Percentiles rank a stretch among this genome's conserved stretches.
These are phyloP conservation scores for Blastocystis sp. DNA, from an alignment of 352 stramenopile species.

Conservation along the genomic window DNA sequence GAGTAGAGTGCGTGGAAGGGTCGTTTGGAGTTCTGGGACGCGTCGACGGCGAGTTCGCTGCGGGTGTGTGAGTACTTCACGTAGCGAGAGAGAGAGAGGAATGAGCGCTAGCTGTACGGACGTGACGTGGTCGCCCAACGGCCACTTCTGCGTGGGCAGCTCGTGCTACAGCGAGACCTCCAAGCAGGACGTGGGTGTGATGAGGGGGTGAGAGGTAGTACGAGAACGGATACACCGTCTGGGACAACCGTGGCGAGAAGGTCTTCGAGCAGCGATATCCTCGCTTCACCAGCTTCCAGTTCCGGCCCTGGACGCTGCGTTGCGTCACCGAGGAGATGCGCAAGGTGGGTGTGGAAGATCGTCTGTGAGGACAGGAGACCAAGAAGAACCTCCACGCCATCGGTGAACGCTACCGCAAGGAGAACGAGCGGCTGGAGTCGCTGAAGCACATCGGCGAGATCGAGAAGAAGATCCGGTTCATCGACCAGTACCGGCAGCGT, in stretches of 20 bases:
- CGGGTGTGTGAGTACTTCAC: constrained; percentile 18
- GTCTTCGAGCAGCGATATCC: neutral
- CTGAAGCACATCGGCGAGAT: constrained; percentile 32
- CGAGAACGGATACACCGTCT: constrained; percentile 35
- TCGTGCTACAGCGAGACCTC: neutral
- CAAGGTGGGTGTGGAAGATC: neutral
- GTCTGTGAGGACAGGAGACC: neutral
- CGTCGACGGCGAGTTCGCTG: neutral
- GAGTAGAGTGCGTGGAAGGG: neutral
- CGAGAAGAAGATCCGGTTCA: neutral
- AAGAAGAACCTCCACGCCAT: neutral
- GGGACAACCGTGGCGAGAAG: neutral
- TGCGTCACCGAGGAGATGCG: neutral
- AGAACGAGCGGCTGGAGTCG: neutral
- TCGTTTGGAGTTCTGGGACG: constrained; percentile 8
- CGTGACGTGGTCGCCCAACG: constrained; percentile 8
- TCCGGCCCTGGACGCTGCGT: neutral
- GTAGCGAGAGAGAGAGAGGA: neutral
- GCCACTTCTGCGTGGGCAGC: neutral
- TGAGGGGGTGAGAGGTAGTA: neutral
- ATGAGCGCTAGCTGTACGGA: neutral
- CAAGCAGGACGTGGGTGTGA: constrained; percentile 2
- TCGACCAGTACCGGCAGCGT: neutral
- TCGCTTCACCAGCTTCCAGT: neutral
- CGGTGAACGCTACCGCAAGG: neutral